Base-by-base conservation (phyloP, 2,329 filamentous ascomycete species). In the Aspergillus neotritici region DNA sequence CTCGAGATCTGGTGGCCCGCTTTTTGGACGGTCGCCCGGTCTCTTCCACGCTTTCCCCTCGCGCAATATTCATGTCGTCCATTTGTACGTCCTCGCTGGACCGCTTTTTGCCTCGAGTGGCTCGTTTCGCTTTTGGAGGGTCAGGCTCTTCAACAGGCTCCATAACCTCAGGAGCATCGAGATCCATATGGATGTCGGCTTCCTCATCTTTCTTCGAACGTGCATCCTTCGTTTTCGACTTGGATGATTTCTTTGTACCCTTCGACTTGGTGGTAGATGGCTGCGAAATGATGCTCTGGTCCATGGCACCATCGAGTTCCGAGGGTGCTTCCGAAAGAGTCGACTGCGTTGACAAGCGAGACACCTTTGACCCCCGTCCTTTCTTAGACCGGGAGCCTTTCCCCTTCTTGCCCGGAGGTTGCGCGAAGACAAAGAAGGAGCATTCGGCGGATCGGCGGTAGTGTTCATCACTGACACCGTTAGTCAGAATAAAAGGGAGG, bases 371-470 rank as follows among this genome's bases (percentile, higher is more conserved):
- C 34, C 74, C 65, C 49, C 78, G 63, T 59, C 68, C 61, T 73
- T 84, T 70, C 65, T 75, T 69, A 58, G 75, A 37, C 40, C 70
- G 70, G 5, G 75, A 64, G 50, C 79, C 77, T 68, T 84, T 84
- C 21, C 77, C 53, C 70, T 74, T 68, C 47, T 57, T 79, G 69
- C 55, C 76, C 6, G 74, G 57, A 9, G 57, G 52, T 50, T 64
- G 53, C 73, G 79, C 74, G 21, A 94, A 77, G 1, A 73, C 68
- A 60, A 97, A 97, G 70, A 94, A 97, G 11, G 81, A 75, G 61
- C 93, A 98, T 16, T 84, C 75, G 0, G 87, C 80, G 1, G 84
- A 84, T 54, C 93, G 82, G 42, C 79, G 82, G 56, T 83, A 81
- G 62, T 98, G 93, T 62, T 98, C 93, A 48, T 94, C 83, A 61